These are phyloP conservation scores for Talinum fruticosum DNA, from an alignment of 148 eudicot genomes.

Conservation along the genomic window DNA sequence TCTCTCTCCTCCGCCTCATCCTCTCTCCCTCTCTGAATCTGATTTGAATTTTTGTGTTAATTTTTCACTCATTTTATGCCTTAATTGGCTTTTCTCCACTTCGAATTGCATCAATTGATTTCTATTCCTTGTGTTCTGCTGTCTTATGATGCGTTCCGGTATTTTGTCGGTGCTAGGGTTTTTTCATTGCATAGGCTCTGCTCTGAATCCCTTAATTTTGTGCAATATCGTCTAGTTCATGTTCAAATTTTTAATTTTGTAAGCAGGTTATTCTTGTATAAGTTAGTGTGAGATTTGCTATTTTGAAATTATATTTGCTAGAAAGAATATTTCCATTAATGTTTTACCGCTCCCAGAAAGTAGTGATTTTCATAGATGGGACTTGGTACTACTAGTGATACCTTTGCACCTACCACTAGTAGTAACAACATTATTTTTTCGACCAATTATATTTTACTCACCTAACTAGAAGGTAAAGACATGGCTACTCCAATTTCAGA, in stretches of 20 bases:
- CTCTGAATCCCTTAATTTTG: neutral
- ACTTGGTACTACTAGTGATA: neutral
- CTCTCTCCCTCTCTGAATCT: neutral
- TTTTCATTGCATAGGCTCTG: neutral
- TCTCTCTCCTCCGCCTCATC: neutral
- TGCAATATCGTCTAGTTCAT: too few relatives aligned
- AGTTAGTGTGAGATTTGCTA: neutral
- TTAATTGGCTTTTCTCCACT: neutral
- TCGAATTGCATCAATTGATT: neutral
- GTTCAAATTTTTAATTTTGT: too few relatives aligned
- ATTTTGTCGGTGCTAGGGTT: constrained; percentile 20
- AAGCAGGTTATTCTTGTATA: too few relatives aligned
- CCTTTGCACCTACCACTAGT: neutral
- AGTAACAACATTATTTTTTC: neutral
- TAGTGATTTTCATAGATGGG: neutral
- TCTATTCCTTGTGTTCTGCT: neutral
- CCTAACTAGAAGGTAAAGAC: neutral
- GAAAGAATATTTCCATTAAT: neutral
- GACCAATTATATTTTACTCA: neutral
- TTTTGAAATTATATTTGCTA: neutral
- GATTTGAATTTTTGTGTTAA: neutral
- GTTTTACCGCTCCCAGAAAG: neutral
- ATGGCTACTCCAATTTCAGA: neutral
- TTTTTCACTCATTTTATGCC: neutral
- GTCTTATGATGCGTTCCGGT: neutral